Conservation (phyloP, 805 yeast genomes). For the Blastobotrys muscicola region DNA sequence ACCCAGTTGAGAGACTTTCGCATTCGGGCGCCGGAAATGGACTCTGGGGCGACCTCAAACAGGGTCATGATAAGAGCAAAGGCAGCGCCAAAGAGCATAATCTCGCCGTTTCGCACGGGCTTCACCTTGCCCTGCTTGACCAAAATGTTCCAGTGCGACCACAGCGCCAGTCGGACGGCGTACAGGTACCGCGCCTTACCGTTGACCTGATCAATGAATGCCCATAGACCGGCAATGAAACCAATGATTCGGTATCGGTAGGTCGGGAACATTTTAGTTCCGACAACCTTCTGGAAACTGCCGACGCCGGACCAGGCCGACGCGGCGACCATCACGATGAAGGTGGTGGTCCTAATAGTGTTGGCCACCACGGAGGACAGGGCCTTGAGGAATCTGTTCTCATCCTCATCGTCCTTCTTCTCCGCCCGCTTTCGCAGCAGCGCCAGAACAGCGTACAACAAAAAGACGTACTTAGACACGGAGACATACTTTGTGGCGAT, state of each 20-base stretch:
- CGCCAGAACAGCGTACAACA: conserved; percentile 20
- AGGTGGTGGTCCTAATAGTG: conserved; percentile 25
- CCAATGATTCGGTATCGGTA: conserved; percentile 32
- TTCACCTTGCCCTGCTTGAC: conserved; percentile 18
- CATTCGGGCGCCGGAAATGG: conserved; percentile 19
- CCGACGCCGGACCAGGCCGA: conserved; percentile 33
- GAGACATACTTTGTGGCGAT: conserved; percentile 18
- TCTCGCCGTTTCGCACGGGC: conserved; percentile 26
- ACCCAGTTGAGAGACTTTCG: conserved; percentile 27
- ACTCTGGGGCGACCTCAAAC: conserved; percentile 21
- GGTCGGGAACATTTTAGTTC: conserved; percentile 22
- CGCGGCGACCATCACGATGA: conserved; percentile 28
- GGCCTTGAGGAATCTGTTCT: conserved; percentile 2
- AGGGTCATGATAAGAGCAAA: conserved; percentile 26
- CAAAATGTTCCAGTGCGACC: conserved; percentile 29
- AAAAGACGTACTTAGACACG: conserved; percentile 23
- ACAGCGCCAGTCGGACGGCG: conserved; percentile 28
- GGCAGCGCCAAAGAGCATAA: conserved; percentile 24
- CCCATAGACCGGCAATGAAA: conserved; percentile 35
- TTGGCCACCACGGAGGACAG: conserved; percentile 14
- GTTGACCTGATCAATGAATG: conserved; percentile 26
- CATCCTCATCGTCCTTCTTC: neutral
- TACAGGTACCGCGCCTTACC: conserved; percentile 28
- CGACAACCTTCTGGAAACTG: conserved; percentile 25
- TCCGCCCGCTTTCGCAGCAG: conserved; percentile 7